Evolutionary conservation across 139 green algal genomes (phyloP), one percentile per base, ranked within the genome.

Genomic region (Pseudopediastrum boryanum): DNA sequence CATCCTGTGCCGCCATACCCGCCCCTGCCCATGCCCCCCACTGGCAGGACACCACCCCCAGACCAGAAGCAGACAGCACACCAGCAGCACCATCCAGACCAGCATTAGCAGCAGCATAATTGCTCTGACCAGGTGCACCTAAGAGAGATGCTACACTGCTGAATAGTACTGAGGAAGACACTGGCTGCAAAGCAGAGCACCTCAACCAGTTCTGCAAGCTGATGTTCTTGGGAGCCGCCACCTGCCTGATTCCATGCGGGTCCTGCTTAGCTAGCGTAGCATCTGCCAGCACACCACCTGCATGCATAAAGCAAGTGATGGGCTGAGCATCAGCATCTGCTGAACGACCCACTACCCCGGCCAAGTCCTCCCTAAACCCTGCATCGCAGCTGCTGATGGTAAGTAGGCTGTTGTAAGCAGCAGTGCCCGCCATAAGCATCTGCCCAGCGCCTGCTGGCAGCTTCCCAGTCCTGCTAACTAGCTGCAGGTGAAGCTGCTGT

Each of bases 21-120:
- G 71, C 84, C 25, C 86, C 89, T 2, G 85, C 83, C 91, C 89
- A 94, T 5, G 91, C 89, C 25, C 91, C 91, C 89, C 89, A 95
- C 80, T 94, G 89, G 52, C 94, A 72, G 48, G 84, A 91, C 12
- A 84, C 75, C 0, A 71, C 78, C 35, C 67, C n/a, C 48, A 88
- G 7, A 7, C 91, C 89, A 39, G 48, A 6, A 19, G 27, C 21
- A 46, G 72, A 52, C 3, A 58, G 35, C 12, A 13, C 4, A 1
- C 50, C 35, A 2, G 89, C 85, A 29, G 56, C 71, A 0, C 59
- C 74, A 59, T 94, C 88, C 50, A 96, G 74, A 4, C 65, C 84
- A 4, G 83, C 86, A 52, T 96, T 96, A 31, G 88, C 89, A 1
- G 84, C 85, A 1, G 80, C 78, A 65, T 96, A 96, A 77, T 94